phyloP scores from a whole-genome alignment of 768 basidiomycete genomes.

The Lyophyllum decastes region DNA sequence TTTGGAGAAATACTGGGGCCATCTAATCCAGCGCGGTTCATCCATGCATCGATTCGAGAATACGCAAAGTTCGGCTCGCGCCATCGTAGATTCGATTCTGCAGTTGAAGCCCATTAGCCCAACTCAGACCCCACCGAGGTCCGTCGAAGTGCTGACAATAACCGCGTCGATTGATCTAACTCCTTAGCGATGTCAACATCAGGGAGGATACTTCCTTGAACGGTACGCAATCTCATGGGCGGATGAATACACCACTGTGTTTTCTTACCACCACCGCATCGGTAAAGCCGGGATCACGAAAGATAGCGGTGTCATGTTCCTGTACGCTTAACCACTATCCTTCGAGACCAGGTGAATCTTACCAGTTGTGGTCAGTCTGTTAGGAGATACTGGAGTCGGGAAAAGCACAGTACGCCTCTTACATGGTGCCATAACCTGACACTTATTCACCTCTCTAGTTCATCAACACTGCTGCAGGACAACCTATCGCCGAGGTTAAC shows the following conservation, averaged over 20 bases:
- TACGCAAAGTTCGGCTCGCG: slow-evolving; percentile 1
- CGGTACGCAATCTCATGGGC: not conserved
- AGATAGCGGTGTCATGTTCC: not conserved
- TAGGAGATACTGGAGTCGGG: slow-evolving; percentile 5
- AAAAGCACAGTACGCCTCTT: slow-evolving; percentile 4
- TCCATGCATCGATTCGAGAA: slow-evolving; percentile 7
- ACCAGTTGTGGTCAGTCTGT: not conserved
- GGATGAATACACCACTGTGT: not conserved
- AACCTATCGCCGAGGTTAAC: not conserved
- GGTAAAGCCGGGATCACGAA: not conserved
- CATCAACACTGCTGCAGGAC: not conserved
- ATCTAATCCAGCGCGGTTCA: slow-evolving; percentile 1
- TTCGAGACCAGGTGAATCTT: not conserved
- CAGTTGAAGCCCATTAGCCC: slow-evolving; percentile 7
- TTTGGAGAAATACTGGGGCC: slow-evolving; percentile 9
- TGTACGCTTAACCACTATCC: not conserved
- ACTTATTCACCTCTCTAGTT: not conserved
- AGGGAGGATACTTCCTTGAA: too few species aligned
- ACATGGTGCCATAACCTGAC: not conserved
- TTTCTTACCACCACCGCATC: not conserved
- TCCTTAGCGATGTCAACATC: too few species aligned
- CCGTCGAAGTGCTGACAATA: slow-evolving; percentile 10
- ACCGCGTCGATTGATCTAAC: too few species aligned
- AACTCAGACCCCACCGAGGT: slow-evolving; percentile 22
- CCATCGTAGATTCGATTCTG: slow-evolving; percentile 10